These are phyloP conservation scores for Metschnikowia similis DNA, from an alignment of 805 yeast genomes.

Conservation along the genomic window DNA sequence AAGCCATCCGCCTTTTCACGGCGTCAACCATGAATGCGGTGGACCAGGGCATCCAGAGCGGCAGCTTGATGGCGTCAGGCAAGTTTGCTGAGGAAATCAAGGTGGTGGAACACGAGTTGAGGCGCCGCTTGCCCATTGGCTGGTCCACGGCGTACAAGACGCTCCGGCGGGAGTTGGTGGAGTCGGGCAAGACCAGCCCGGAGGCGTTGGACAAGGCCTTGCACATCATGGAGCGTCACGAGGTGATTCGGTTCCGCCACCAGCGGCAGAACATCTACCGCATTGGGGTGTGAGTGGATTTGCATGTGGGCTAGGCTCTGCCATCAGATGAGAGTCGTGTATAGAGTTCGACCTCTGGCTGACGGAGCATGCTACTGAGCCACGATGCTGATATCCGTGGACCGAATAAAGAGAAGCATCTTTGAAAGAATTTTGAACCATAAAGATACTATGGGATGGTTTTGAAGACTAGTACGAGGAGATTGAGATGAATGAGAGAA, in stretches of 20 bases:
- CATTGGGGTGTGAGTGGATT: conserved; percentile 10
- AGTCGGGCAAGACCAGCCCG: conserved; percentile 55
- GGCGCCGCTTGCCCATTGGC: conserved; percentile 90
- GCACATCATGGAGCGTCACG: conserved; percentile 77
- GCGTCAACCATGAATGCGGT: conserved; percentile 99
- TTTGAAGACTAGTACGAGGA: too few species aligned
- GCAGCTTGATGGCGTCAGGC: conserved; percentile 44
- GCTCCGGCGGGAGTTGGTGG: conserved; percentile 76
- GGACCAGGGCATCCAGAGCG: conserved; percentile 52
- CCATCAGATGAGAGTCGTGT: too few species aligned
- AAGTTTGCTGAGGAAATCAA: conserved; percentile 68
- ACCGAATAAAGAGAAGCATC: too few species aligned
- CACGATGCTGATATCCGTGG: too few species aligned
- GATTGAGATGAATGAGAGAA: too few species aligned
- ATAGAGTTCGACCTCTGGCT: too few species aligned
- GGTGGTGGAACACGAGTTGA: conserved; percentile 76
- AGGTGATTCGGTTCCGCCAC: conserved; percentile 80
- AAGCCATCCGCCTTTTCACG: conserved; percentile 87
- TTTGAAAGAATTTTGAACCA: too few species aligned
- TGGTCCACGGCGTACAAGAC: conserved; percentile 91
- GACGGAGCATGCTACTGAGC: too few species aligned
- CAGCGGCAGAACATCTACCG: conserved; percentile 40
- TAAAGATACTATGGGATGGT: too few species aligned
- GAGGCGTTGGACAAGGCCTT: conserved; percentile 81
- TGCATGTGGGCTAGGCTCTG: too few species aligned